These are phyloP conservation scores for Sarocladiaceae sp. DNA, from an alignment of 2,329 filamentous ascomycete species.

Conservation along the genomic window DNA sequence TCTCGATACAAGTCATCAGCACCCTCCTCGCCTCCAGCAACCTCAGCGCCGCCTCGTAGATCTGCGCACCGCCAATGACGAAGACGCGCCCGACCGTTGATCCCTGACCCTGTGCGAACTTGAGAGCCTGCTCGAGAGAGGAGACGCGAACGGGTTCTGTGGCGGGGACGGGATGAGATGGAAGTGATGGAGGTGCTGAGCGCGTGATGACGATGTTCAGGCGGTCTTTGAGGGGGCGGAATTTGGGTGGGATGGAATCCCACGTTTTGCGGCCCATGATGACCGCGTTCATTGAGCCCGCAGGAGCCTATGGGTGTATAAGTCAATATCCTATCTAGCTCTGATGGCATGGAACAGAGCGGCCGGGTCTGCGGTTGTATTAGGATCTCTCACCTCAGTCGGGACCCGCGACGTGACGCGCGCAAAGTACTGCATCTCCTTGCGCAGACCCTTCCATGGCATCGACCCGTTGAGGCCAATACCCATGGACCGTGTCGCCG, in stretches of 20 bases:
- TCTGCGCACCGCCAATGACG: slow-evolving; percentile 83
- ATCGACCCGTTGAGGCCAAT: slow-evolving; percentile 75
- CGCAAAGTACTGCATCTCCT: slow-evolving; percentile 94
- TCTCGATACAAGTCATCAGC: slow-evolving; percentile 61
- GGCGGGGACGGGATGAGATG: slow-evolving; percentile 10
- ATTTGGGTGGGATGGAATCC: slow-evolving; percentile 75
- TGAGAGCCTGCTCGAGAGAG: slow-evolving; percentile 53
- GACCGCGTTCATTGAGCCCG: slow-evolving; percentile 58
- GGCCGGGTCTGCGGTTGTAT: no score
- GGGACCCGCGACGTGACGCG: slow-evolving; percentile 71
- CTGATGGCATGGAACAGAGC: no score
- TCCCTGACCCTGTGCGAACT: slow-evolving; percentile 29
- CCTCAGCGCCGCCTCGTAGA: slow-evolving; percentile 68
- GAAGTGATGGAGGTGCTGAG: slow-evolving; percentile 25
- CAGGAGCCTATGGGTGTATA: slow-evolving; percentile 16
- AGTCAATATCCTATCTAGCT: neutral
- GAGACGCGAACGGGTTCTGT: slow-evolving; percentile 48
- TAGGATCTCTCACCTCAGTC: slow-evolving; percentile 24
- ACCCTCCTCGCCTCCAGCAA: slow-evolving; percentile 53
- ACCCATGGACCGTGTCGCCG: slow-evolving; percentile 83
- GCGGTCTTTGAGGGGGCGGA: slow-evolving; percentile 72
- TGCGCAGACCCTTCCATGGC: slow-evolving; percentile 82
- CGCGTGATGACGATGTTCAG: slow-evolving; percentile 78
- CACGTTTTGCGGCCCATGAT: slow-evolving; percentile 98
- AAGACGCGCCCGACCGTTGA: slow-evolving; percentile 56